Evolutionary conservation across 202 grass and related monocot species (phyloP), one percentile per base, ranked within the genome.

Genomic region (Elaeis oleifera): DNA sequence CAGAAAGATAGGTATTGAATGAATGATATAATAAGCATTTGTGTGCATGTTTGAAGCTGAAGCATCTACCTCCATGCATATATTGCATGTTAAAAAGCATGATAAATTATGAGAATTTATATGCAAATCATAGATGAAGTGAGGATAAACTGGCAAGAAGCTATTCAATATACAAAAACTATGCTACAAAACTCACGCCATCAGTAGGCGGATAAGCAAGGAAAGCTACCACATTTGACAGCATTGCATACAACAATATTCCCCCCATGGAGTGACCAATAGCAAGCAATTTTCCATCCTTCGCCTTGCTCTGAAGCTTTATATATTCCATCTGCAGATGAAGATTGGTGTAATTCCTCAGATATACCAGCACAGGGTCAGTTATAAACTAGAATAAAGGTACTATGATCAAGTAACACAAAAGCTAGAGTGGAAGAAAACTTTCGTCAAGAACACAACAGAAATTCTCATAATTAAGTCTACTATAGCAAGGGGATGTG

Each of bases 241-340:
- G 28, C 88, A 89, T 86, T 23, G 88, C 84, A 82, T 94, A 99
- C 68, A 99, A 73, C 53, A 94, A 81, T 55, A 94, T 87, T 64
- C 94, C 94, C 39, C 88, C 94, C 94, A 99, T 99, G 26, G 94
- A 99, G 78, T 99, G 88, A 51, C 94, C 94, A 94, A 89, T 94
- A 22, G 88, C 85, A 60, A 99, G 80, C 65, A 99, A 78, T 71
- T 92, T 99, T 29, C 85, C 88, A 80, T 99, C 88, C 71, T 74
- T 92, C 49, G 61, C 65, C 26, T 76, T 3, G 65, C 72, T 80
- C 56, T 94, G 85, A 67, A 82, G 71, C 68, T 63, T 89, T 80
- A 99, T 94, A 75, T 99, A 99, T 78, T 74, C 77, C 78, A 99
- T 94, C 94, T 89, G 69, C 78, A 76, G 9, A 44, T 44, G 9